Percentiles rank a stretch among this genome's conserved stretches.
Conservation (phyloP, 805 yeast species). For the Tetrapisispora fleetii region DNA sequence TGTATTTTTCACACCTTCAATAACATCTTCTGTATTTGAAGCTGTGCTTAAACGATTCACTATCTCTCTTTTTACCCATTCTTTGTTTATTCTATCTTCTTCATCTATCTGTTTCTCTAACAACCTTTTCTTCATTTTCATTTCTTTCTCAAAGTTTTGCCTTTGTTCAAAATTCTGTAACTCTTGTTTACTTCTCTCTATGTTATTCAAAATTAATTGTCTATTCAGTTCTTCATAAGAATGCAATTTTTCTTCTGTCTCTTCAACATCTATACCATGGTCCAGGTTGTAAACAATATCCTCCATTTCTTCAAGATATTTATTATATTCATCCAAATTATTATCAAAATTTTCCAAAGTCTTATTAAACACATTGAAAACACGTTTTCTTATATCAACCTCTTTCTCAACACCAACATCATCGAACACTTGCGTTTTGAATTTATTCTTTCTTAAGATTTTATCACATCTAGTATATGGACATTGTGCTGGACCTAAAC, state of each 20-base stretch:
- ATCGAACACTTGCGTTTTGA: slow-evolving; percentile 88
- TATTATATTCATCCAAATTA: slow-evolving; percentile 51
- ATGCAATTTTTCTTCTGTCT: slow-evolving; percentile 54
- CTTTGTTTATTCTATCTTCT: slow-evolving; percentile 45
- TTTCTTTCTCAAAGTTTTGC: slow-evolving; percentile 63
- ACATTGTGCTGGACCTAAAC: slow-evolving; percentile 93
- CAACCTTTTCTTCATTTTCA: slow-evolving; percentile 38
- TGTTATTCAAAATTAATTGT: slow-evolving; percentile 66
- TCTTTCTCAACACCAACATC: slow-evolving; percentile 86
- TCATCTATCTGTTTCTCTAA: slow-evolving; percentile 59
- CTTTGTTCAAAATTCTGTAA: slow-evolving; percentile 49
- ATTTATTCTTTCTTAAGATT: slow-evolving; percentile 75
- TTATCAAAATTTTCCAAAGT: slow-evolving; percentile 60
- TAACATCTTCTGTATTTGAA: slow-evolving; percentile 35
- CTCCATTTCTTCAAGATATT: slow-evolving; percentile 78
- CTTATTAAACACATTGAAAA: slow-evolving; percentile 69
- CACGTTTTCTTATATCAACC: slow-evolving; percentile 78
- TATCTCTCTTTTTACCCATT: slow-evolving; percentile 46
- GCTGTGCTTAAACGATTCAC: slow-evolving; percentile 39
- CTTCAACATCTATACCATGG: slow-evolving; percentile 57
- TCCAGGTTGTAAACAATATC: slow-evolving; percentile 67
- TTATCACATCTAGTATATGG: slow-evolving; percentile 89
- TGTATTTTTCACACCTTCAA: slow-evolving; percentile 42
- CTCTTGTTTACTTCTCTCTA: slow-evolving; percentile 63
- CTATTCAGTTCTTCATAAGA: slow-evolving; percentile 67